These are phyloP conservation scores for Talaromyces proteolyticus DNA, from an alignment of 495 filamentous ascomycete genomes.

Conservation along the genomic window DNA sequence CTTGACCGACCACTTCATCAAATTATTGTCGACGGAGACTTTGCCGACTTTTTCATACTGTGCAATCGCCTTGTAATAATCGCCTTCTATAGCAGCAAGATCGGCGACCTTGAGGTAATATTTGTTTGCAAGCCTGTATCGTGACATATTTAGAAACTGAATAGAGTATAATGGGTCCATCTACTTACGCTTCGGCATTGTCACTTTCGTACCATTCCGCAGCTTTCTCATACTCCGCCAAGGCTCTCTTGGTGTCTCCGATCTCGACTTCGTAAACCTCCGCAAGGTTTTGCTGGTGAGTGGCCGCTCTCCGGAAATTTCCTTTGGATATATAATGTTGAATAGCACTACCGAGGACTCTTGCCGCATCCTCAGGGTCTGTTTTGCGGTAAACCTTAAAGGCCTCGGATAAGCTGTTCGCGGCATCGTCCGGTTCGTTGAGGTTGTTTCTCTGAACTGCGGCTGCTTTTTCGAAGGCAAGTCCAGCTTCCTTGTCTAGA, in stretches of 20 bases:
- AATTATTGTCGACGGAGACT: constrained; percentile 63
- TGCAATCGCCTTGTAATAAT: constrained; percentile 76
- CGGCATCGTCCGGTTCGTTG: constrained; percentile 83
- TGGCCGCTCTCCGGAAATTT: constrained; percentile 82
- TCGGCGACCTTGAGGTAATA: constrained; percentile 85
- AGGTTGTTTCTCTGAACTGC: constrained; percentile 66
- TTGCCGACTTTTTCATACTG: constrained; percentile 76
- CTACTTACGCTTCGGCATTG: constrained; percentile 66
- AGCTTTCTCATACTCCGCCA: constrained; percentile 73
- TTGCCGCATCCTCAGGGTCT: constrained; percentile 69
- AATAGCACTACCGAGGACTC: constrained; percentile 69
- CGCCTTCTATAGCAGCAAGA: constrained; percentile 67
- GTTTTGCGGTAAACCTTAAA: constrained; percentile 84
- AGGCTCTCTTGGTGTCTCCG: constrained; percentile 66
- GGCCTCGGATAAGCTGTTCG: constrained; percentile 70
- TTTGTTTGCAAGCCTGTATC: constrained; percentile 74
- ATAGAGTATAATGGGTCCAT: constrained; percentile 22
- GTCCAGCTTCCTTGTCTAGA: constrained; percentile 72
- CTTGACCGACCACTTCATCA: constrained; percentile 89
- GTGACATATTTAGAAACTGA: not conserved
- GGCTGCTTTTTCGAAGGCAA: constrained; percentile 74
- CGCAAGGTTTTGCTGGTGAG: constrained; percentile 77
- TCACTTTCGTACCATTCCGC: constrained; percentile 84
- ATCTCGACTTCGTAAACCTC: constrained; percentile 78
- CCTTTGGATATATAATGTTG: constrained; percentile 74